Base-by-base conservation (phyloP, 306 rosid species). In the Citrullus mucosospermus region DNA sequence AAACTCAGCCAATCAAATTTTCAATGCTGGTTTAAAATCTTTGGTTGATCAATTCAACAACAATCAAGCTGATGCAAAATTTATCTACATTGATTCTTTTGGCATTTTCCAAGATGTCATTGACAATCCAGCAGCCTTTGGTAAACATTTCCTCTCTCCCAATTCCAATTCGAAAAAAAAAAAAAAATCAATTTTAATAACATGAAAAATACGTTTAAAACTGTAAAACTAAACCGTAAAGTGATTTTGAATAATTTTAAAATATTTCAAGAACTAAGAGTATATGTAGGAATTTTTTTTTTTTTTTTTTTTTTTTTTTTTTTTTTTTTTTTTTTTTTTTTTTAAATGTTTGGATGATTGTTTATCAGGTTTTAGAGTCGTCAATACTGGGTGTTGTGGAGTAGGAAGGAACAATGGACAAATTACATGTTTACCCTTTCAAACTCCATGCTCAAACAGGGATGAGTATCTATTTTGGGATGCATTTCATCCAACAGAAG, bases 371-470 rank as follows among this genome's bases (percentile, higher is more conserved):
- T 89, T 94, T 41, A 88, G 78, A 25, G 89, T 83, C 5, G 82
- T 82, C 54, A 89, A 94, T 77, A 85, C 88, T 6, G 98, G 97
- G 34, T 95, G 99, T 51, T 95, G 97, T 53, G 99, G 99, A 10
- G 89, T 95, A 13, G 99, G 99, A 54, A 91, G 97, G 85, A 95
- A 91, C 91, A 95, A 90, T 78, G 99, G 97, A 0, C 97, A 87
- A 84, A 88, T 95, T 55, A 92, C 97, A 50, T 95, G 99, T 81
- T 55, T 95, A 28, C 97, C 99, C 0, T 0, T 65, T 11, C 99
- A 95, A 83, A 66, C 89, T 11, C 93, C 99, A n/a, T 95, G 99
- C 80, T 62, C 76, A 18, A 89, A 92, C 76, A 90, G 99, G 22
- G 56, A 59, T 5, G 93, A 77, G 56, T 88, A 74, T 71, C 78